These are phyloP conservation scores for Clitopilus passeckerianus DNA, from an alignment of 768 basidiomycete species.

Conservation along the genomic window DNA sequence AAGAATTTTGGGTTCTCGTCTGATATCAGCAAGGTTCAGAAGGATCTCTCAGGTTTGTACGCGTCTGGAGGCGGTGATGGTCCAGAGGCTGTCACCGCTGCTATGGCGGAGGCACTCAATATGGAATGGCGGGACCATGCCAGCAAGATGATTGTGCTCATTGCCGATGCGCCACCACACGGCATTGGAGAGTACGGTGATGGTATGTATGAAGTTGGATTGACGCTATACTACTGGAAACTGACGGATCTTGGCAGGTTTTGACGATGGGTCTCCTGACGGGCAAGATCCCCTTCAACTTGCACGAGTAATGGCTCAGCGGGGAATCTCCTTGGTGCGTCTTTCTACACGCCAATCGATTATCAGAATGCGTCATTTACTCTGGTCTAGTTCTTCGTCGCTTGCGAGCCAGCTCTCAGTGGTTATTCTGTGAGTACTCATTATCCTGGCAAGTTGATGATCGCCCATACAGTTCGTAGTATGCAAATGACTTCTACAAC, in stretches of 20 bases:
- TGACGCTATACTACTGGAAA: background rate
- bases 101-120: constrained; percentile 76
- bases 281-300: constrained; percentile 86
- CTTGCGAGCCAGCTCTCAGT: constrained; percentile 93
- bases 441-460: constrained; percentile 2
- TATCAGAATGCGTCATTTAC: constrained; percentile 5
- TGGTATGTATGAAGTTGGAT: constrained; percentile 43
- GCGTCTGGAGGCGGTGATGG: constrained; percentile 93
- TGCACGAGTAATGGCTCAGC: constrained; percentile 83
- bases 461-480: constrained; percentile 35
- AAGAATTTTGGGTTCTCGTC: constrained; percentile 95
- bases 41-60: constrained; percentile 76
- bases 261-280: constrained; percentile 92
- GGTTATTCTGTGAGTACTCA: constrained; percentile 71
- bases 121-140: constrained; percentile 90
- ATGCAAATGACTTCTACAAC: constrained; percentile 92
- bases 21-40: constrained; percentile 83
- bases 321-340: constrained; percentile 86
- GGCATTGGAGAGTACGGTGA: constrained; percentile 97
- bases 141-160: constrained; percentile 94
- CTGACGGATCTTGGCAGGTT: constrained; percentile 45
- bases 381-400: constrained; percentile 84
- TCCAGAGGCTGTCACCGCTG: constrained; percentile 95
- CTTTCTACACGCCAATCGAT: background rate
- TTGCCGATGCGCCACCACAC: constrained; percentile 97